Conservation (phyloP, 148 eudicot genomes). For the Cornus kousa region DNA sequence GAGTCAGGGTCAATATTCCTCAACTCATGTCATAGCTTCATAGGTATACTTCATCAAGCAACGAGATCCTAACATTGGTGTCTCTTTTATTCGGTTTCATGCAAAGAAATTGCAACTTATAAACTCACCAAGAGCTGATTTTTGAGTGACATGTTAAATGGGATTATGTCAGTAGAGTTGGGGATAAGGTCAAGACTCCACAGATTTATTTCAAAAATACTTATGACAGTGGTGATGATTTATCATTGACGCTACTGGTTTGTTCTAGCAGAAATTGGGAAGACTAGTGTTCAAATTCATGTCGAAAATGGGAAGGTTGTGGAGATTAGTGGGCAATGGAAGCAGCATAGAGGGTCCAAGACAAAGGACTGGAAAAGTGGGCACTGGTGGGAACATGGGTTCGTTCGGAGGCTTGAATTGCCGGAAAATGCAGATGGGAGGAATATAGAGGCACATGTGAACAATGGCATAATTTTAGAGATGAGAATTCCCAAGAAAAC, state of each 20-base stretch:
- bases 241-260: slow-evolving; percentile 9
- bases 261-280: slow-evolving; percentile 41
- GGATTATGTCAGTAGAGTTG: background rate
- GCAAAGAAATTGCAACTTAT: too few species aligned
- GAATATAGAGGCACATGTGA: slow-evolving; percentile 52
- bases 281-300: slow-evolving; percentile 45
- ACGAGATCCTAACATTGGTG: background rate
- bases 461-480: slow-evolving; percentile 45
- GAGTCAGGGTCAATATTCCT: slow-evolving; percentile 7
- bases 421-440: slow-evolving; percentile 72
- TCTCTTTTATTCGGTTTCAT: too few species aligned
- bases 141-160: background rate
- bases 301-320: slow-evolving; percentile 69
- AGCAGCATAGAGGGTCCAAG: slow-evolving; percentile 29
- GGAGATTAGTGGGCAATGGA: slow-evolving; percentile 73
- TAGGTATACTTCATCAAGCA: background rate
- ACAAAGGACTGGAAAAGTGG: slow-evolving; percentile 68
- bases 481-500: slow-evolving; percentile 58
- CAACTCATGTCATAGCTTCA: background rate
- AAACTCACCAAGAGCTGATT: background rate
- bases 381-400: slow-evolving; percentile 90
- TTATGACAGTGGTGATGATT: background rate
- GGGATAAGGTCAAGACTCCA: slow-evolving; percentile 13
- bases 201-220: slow-evolving; percentile 1
- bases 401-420: slow-evolving; percentile 69